phyloP scores from a whole-genome alignment of 1,284 basidiomycete species.

The Gymnopus androsaceus region DNA sequence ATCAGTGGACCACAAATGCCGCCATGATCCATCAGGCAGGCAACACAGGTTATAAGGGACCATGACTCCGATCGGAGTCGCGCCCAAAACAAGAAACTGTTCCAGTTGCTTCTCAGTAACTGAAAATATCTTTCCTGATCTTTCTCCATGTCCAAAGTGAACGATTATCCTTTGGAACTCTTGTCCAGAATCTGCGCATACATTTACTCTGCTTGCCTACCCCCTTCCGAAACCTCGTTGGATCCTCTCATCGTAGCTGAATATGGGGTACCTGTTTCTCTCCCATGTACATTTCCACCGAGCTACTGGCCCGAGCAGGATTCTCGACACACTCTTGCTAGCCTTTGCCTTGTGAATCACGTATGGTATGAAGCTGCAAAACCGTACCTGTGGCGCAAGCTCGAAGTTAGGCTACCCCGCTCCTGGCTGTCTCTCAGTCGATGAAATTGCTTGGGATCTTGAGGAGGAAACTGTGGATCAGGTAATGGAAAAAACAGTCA shows the following conservation, averaged over 20 bases:
- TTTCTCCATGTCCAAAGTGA: neutral
- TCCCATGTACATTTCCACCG: conserved; percentile 71
- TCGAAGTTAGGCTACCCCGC: conserved; percentile 77
- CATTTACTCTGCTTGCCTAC: conserved; percentile 62
- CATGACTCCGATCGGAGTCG: neutral
- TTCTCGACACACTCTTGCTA: conserved; percentile 62
- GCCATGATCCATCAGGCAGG: too few relatives aligned
- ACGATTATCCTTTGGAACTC: conserved; percentile 64
- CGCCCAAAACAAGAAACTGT: too few relatives aligned
- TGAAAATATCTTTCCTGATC: too few relatives aligned
- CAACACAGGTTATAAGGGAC: too few relatives aligned
- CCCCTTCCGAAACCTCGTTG: conserved; percentile 56
- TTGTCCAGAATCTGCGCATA: conserved; percentile 68
- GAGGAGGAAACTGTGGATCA: conserved; percentile 63
- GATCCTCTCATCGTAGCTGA: conserved; percentile 64
- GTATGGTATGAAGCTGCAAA: conserved; percentile 77
- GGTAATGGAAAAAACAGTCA: conserved; percentile 65
- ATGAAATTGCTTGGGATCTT: conserved; percentile 73
- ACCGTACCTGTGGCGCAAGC: conserved; percentile 78
- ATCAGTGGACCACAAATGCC: too few relatives aligned
- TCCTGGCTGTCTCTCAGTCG: conserved; percentile 79
- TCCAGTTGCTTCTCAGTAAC: too few relatives aligned
- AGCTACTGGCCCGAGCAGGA: conserved; percentile 66
- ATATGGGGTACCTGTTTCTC: conserved; percentile 52
- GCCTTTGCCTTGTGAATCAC: conserved; percentile 70